A percentile compares a stretch with the other conserved stretches of the same genome.
Evolutionary conservation across 495 filamentous ascomycete genomes (phyloP).

Genomic region (Jackrogersella minutella): DNA sequence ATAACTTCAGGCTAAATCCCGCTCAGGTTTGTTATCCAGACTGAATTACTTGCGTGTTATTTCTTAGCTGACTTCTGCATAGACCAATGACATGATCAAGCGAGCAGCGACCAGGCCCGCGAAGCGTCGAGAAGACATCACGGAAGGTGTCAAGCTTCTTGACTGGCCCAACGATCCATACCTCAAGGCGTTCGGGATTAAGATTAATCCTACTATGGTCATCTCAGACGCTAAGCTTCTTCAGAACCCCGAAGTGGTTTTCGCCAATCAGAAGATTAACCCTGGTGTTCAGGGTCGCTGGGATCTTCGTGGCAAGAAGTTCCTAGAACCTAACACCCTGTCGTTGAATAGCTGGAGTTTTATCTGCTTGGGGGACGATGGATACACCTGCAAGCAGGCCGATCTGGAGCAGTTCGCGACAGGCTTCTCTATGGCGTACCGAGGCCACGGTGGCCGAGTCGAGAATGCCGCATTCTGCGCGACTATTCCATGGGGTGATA

Average conservation of each 20-base stretch:
- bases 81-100: slow-evolving; percentile 84
- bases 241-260: slow-evolving; percentile 72
- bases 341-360: slow-evolving; percentile 80
- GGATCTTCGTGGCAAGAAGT: slow-evolving; percentile 84
- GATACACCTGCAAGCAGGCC: slow-evolving; percentile 34
- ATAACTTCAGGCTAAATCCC: slow-evolving; percentile 78
- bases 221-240: slow-evolving; percentile 75
- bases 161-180: slow-evolving; percentile 73
- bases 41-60: background rate
- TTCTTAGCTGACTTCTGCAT: slow-evolving; percentile 33
- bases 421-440: slow-evolving; percentile 68
- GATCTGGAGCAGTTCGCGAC: slow-evolving; percentile 65
- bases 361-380: slow-evolving; percentile 36
- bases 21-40: slow-evolving; percentile 49
- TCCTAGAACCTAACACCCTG: slow-evolving; percentile 70
- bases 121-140: slow-evolving; percentile 68
- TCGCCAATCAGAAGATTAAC: slow-evolving; percentile 60
- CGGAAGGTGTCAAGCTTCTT: slow-evolving; percentile 69
- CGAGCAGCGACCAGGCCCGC: slow-evolving; percentile 74
- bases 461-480: background rate
- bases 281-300: slow-evolving; percentile 75
- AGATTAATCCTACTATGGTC: slow-evolving; percentile 68
- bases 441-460: slow-evolving; percentile 75
- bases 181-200: slow-evolving; percentile 71
- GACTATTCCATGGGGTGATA: slow-evolving; percentile 7